Percentiles rank a stretch among this genome's conserved stretches.
Conservation (phyloP, 2,329 filamentous ascomycete genomes). For the Lomentospora prolificans region DNA sequence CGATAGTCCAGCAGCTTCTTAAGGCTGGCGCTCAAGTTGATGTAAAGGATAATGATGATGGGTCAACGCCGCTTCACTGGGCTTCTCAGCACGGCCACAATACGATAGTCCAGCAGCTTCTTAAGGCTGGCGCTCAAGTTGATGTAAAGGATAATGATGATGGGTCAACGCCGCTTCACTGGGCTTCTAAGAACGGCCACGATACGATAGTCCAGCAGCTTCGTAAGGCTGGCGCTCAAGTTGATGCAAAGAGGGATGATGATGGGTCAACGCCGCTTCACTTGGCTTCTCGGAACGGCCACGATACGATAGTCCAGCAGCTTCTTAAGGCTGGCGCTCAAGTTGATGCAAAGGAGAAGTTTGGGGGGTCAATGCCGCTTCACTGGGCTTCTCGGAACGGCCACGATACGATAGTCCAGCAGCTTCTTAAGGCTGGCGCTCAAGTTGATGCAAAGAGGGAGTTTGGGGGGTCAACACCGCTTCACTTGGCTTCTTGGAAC, state of each 20-base stretch:
- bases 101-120: too few species aligned
- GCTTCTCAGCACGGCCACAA: too few species aligned
- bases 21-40: too few species aligned
- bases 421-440: not conserved
- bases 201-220: too few species aligned
- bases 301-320: slow-evolving; percentile 1
- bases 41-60: too few species aligned
- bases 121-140: too few species aligned
- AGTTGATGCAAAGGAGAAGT: not conserved
- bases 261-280: not conserved
- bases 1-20: too few species aligned
- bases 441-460: not conserved
- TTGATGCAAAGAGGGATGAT: not conserved
- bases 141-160: not conserved
- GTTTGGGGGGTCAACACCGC: not conserved
- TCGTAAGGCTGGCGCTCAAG: too few species aligned
- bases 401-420: not conserved
- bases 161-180: too few species aligned
- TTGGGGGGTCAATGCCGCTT: not conserved
- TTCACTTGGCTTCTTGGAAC: not conserved
- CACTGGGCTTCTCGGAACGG: not conserved
- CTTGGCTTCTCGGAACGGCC: not conserved
- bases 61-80: too few species aligned
- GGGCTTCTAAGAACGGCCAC: too few species aligned
- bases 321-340: slow-evolving; percentile 5